Percentiles rank a stretch among this genome's conserved stretches.
phyloP scores from a whole-genome alignment of 805 yeast species.

The Schizosaccharomyces cryophilus region DNA sequence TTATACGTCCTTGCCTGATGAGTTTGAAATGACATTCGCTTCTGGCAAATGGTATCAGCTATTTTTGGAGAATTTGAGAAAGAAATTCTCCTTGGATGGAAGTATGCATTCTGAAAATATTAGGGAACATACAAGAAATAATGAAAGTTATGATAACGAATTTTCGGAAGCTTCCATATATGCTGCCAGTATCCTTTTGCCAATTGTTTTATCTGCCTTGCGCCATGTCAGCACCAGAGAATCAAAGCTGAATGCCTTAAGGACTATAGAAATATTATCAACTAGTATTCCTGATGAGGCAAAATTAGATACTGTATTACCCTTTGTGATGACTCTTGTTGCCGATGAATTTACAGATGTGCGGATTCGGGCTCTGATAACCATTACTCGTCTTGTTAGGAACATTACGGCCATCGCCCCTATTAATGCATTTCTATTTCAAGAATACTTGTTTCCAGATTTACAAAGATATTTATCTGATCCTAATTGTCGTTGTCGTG shows the following conservation, averaged over 20 bases:
- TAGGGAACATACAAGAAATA: no score
- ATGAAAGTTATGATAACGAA: not conserved
- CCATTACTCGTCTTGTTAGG: slow-evolving; percentile 40
- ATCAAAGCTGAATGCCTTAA: not conserved
- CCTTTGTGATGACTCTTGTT: slow-evolving; percentile 47
- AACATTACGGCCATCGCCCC: slow-evolving; percentile 44
- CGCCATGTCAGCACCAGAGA: not conserved
- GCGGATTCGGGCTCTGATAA: slow-evolving; percentile 37
- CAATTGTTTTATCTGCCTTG: not conserved
- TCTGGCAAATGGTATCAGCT: no score
- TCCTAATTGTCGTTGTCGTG: slow-evolving; percentile 26
- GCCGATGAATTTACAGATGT: slow-evolving; percentile 46
- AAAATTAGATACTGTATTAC: slow-evolving; percentile 65
- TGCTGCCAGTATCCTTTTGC: not conserved
- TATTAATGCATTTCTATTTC: slow-evolving; percentile 48
- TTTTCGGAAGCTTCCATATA: not conserved
- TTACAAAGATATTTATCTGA: slow-evolving; percentile 22
- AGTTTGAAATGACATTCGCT: no score
- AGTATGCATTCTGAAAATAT: no score
- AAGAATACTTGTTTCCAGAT: slow-evolving; percentile 63
- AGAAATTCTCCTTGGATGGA: no score
- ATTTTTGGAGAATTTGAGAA: no score
- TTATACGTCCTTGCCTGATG: no score
- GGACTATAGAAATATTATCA: not conserved
- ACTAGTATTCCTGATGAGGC: slow-evolving; percentile 35